A percentile compares a stretch with the other conserved stretches of the same genome.
These are phyloP conservation scores for Prunus mira DNA, from an alignment of 306 rosid species.

Conservation along the genomic window DNA sequence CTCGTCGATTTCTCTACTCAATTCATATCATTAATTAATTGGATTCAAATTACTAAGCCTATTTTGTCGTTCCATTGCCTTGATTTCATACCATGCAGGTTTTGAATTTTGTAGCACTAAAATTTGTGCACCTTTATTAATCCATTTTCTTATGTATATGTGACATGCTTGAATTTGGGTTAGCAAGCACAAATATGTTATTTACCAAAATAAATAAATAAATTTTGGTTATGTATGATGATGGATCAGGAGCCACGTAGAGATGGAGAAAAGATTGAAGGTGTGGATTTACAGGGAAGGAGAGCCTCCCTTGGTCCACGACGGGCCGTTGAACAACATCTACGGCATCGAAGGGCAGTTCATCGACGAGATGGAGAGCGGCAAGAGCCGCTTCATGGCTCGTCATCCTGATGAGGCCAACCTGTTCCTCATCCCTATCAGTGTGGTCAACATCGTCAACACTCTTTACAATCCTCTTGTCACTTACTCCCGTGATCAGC, in stretches of 20 bases:
- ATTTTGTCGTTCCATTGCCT: background rate
- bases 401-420: slow-evolving; percentile 64
- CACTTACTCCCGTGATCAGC: slow-evolving; percentile 37
- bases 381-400: slow-evolving; percentile 45
- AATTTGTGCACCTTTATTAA: background rate
- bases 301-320: slow-evolving; percentile 55
- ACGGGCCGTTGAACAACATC: slow-evolving; percentile 54
- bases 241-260: slow-evolving; percentile 57
- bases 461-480: slow-evolving; percentile 43
- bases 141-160: background rate
- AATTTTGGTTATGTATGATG: background rate
- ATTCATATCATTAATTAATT: background rate
- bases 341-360: slow-evolving; percentile 70
- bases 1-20: background rate
- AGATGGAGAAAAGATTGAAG: slow-evolving; percentile 72
- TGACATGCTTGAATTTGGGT: background rate
- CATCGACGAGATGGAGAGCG: slow-evolving; percentile 51
- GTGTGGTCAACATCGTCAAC: slow-evolving; percentile 40
- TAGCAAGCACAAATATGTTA: background rate
- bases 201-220: background rate
- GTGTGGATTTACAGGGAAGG: slow-evolving; percentile 84
- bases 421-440: slow-evolving; percentile 54
- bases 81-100: background rate
- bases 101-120: background rate
- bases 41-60: background rate